Percentiles rank a stretch among this genome's conserved stretches.
Evolutionary conservation across 768 basidiomycete species (phyloP).

Genomic region (Crucibulum laeve): DNA sequence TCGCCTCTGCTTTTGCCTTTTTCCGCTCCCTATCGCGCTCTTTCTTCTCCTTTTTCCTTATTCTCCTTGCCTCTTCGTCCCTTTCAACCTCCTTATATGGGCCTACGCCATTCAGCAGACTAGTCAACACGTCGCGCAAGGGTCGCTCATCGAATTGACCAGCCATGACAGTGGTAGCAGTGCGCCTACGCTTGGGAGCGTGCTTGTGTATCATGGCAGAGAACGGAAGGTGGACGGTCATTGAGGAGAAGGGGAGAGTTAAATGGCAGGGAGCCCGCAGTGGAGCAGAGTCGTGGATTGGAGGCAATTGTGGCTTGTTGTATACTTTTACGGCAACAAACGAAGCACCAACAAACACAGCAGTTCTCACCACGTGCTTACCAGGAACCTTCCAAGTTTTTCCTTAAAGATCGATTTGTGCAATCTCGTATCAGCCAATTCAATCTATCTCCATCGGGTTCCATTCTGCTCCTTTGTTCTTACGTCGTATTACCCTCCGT

Average conservation of each 20-base stretch:
- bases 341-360: conserved; percentile 49
- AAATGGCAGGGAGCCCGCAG: conserved; percentile 34
- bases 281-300: conserved; percentile 49
- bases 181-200: conserved; percentile 47
- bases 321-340: conserved; percentile 43
- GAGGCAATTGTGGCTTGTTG: conserved; percentile 44
- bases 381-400: conserved; percentile 33
- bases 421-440: conserved; percentile 19
- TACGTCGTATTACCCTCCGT: neutral
- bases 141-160: conserved; percentile 70
- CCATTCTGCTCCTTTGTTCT: conserved; percentile 5
- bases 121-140: conserved; percentile 72
- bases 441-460: conserved; percentile 36
- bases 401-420: conserved; percentile 29
- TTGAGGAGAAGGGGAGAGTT: conserved; percentile 17
- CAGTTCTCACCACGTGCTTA: conserved; percentile 39
- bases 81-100: conserved; percentile 61
- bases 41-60: conserved; percentile 50
- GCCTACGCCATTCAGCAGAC: conserved; percentile 70
- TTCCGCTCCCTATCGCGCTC: conserved; percentile 49
- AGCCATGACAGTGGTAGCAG: conserved; percentile 72
- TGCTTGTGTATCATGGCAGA: conserved; percentile 22
- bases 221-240: conserved; percentile 30
- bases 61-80: conserved; percentile 52
- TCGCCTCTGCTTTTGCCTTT: conserved; percentile 27